Base-by-base conservation (phyloP, 1,284 basidiomycete genomes). In the Meira nashicola region DNA sequence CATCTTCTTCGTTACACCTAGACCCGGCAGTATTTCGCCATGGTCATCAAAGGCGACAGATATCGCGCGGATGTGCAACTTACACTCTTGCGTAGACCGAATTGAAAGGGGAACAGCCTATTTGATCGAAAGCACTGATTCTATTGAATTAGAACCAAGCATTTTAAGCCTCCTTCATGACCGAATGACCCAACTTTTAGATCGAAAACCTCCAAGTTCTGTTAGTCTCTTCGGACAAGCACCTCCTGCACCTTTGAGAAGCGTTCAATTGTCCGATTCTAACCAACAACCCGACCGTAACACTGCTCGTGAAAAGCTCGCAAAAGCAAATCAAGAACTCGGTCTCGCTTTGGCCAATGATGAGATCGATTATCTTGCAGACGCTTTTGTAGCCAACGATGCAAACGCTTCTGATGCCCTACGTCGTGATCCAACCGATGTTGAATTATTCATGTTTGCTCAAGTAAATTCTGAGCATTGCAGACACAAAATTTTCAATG, bases 391-490 rank as follows among this genome's bases (percentile, higher is more conserved):
- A 43, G 83, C 70, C 12, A 60, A 66, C 38, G 58, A 55, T 23
- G 55, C 87, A 39, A 87, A 86, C 12, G 64, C 49, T 48, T 77
- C 82, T 15, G 58, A 62, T 17, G 67, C 73, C 14, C 68, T 77
- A 37, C 62, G 66, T 28, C 68, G 76, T 40, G 73, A 76, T 61
- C 76, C 76, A 23, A 97, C 91, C 51, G 94, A 98, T 72, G 93
- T 95, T 12, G 95, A 99, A 79, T 84, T 99, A 17, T 98, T 98
- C 84, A 98, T 98, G 94, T 99, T 98, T 78, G 94, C 95, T 15
- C 95, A 99, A 79, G 94, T 99, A 79, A 99, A 99, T 82, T 97
- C 93, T 43, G 95, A 99, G 80, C 95, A 98, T 79, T 99, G 95
- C 80, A 85, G 95, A 49, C 95, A 99, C 84, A 99, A 99, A 82